Evolutionary conservation across 2,329 filamentous ascomycete species (phyloP).

Genomic region (Westerdykella ornata): DNA sequence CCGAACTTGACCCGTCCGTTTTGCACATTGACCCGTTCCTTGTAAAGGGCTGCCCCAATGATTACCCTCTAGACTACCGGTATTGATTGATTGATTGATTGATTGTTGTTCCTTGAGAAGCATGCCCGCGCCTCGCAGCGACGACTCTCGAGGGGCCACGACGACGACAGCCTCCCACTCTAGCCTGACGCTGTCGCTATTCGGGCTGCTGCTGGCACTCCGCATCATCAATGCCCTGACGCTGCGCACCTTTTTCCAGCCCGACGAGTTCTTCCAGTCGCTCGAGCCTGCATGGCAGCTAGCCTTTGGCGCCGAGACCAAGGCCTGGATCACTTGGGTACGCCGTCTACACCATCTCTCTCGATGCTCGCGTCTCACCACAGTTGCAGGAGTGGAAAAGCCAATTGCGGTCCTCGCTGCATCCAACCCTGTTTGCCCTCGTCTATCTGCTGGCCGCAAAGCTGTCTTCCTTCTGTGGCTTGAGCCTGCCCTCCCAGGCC

Average conservation of each 20-base stretch:
- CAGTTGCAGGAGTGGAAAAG: constrained; percentile 77
- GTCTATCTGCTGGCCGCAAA: constrained; percentile 60
- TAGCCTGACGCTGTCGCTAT: constrained; percentile 18
- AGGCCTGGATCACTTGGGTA: constrained; percentile 96
- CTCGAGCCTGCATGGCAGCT: constrained; percentile 90
- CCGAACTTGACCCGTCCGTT: too few species aligned
- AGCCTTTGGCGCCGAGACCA: constrained; percentile 68
- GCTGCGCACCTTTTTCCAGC: constrained; percentile 89
- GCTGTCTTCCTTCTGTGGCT: constrained; percentile 49
- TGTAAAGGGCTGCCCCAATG: too few species aligned
- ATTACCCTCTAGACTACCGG: not conserved
- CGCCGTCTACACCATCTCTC: constrained; percentile 18
- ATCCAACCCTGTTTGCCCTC: constrained; percentile 77
- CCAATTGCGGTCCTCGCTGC: constrained; percentile 80
- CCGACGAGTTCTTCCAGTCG: constrained; percentile 94
- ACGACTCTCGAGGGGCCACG: constrained; percentile 29
- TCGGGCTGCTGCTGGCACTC: constrained; percentile 52
- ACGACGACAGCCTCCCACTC: constrained; percentile 5
- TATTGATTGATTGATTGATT: constrained; percentile 17
- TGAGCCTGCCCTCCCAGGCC: constrained; percentile 54
- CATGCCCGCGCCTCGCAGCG: constrained; percentile 17
- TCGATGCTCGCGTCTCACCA: constrained; percentile 23
- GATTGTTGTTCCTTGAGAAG: too few species aligned
- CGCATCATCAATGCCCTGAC: constrained; percentile 74
- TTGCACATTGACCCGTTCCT: too few species aligned